Conservation (phyloP, 2,329 filamentous ascomycete genomes). For the Aphanoascus verrucosus region DNA sequence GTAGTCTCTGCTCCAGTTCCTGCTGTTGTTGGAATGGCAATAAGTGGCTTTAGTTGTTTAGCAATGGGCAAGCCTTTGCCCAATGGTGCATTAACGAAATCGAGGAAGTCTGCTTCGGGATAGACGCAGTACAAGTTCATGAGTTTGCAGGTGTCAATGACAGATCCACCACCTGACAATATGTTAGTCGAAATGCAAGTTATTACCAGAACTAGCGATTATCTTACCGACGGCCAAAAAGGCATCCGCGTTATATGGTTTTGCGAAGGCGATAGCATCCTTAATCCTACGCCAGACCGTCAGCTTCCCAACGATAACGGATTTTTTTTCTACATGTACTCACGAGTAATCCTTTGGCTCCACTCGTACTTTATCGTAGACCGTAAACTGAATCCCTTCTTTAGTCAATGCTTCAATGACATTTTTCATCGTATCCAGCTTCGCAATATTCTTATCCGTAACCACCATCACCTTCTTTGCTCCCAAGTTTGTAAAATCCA, state of each 20-base stretch:
- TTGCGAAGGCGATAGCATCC: conserved; percentile 78
- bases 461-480: conserved; percentile 82
- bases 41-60: conserved; percentile 59
- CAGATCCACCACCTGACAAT: conserved; percentile 58
- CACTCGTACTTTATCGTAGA: conserved; percentile 70
- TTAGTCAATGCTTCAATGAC: conserved; percentile 66
- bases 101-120: conserved; percentile 84
- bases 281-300: conserved; percentile 51
- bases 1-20: conserved; percentile 90
- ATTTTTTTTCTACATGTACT: conserved; percentile 25
- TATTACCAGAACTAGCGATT: background rate
- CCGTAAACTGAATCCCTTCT: conserved; percentile 68
- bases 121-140: conserved; percentile 95
- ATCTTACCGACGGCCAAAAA: conserved; percentile 72
- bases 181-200: conserved; percentile 9
- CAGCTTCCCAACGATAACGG: background rate
- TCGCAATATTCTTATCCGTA: conserved; percentile 71
- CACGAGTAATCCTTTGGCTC: conserved; percentile 93
- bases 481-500: conserved; percentile 91
- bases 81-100: conserved; percentile 93
- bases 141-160: conserved; percentile 95
- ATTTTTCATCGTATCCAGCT: conserved; percentile 80
- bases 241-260: conserved; percentile 70
- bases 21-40: conserved; percentile 76
- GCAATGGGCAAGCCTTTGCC: conserved; percentile 72